Evolutionary conservation across 2,329 filamentous ascomycete genomes (phyloP).

Genomic region (Ophiostoma piceae): DNA sequence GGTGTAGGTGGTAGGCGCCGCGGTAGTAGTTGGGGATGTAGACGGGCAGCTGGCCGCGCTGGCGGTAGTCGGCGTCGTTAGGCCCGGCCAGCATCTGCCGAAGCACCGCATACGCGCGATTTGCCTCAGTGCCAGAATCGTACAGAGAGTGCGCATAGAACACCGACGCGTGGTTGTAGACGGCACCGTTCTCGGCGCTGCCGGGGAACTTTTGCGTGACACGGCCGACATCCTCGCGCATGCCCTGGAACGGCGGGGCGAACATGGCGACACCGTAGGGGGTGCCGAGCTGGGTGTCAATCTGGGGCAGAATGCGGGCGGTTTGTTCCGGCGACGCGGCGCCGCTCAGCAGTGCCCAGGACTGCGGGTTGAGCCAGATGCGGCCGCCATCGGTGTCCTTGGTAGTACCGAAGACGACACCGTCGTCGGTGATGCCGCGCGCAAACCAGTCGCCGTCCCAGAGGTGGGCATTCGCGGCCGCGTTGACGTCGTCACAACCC

Average conservation of each 20-base stretch:
- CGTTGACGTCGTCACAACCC: conserved; percentile 41
- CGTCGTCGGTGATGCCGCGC: conserved; percentile 53
- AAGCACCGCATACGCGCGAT: not conserved
- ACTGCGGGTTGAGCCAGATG: conserved; percentile 1
- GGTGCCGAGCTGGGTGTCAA: conserved; percentile 35
- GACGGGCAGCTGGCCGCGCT: conserved; percentile 51
- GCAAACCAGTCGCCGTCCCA: conserved; percentile 55
- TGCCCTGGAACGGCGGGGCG: conserved; percentile 47
- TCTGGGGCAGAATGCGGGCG: not conserved
- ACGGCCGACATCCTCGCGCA: conserved; percentile 55
- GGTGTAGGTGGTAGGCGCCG: conserved; percentile 44
- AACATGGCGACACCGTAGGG: conserved; percentile 54
- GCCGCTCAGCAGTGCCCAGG: not conserved
- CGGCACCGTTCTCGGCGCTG: conserved; percentile 53
- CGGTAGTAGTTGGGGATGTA: conserved; percentile 58
- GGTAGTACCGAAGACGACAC: conserved; percentile 47
- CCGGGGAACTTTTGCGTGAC: conserved; percentile 55
- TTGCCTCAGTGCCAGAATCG: not conserved
- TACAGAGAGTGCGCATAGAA: conserved; percentile 50
- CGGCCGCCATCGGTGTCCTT: conserved; percentile 46
- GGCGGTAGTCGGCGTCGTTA: conserved; percentile 45
- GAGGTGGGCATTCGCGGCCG: conserved; percentile 46
- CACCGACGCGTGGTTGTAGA: conserved; percentile 53
- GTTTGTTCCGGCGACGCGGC: not conserved
- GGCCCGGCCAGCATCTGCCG: conserved; percentile 50